Percentiles rank a stretch among this genome's conserved stretches.
Evolutionary conservation across 2,329 filamentous ascomycete genomes (phyloP).

Genomic region (Penicillium sumatraense): DNA sequence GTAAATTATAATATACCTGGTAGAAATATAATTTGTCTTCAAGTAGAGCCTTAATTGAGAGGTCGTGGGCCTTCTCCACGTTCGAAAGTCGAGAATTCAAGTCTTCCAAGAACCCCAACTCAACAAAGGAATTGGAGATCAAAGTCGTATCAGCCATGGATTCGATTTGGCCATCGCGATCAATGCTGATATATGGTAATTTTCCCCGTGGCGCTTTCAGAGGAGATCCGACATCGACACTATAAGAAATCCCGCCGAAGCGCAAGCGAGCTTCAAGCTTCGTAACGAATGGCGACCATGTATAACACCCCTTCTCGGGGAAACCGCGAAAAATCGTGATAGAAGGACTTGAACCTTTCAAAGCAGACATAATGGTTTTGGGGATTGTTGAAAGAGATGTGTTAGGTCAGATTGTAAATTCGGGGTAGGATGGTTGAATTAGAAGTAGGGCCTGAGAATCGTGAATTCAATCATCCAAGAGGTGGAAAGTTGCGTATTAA

Average conservation of each 20-base stretch:
- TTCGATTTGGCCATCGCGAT: conserved; percentile 13
- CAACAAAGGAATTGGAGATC: conserved; percentile 56
- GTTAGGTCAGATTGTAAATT: too few species aligned
- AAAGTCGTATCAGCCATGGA: conserved; percentile 58
- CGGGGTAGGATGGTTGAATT: neutral
- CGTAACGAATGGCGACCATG: conserved; percentile 66
- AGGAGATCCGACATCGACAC: conserved; percentile 50
- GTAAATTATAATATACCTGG: conserved; percentile 40
- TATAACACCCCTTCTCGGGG: conserved; percentile 46
- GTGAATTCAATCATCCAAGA: neutral
- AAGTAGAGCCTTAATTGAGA: conserved; percentile 58
- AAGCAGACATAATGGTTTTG: neutral
- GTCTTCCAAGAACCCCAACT: conserved; percentile 50
- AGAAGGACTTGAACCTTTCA: neutral
- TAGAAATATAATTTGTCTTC: conserved; percentile 67
- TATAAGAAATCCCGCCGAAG: conserved; percentile 56
- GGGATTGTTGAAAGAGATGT: too few species aligned
- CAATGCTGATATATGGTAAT: conserved; percentile 60
- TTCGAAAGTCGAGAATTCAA: conserved; percentile 53
- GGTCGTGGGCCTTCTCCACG: conserved; percentile 51
- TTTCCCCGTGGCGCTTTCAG: conserved; percentile 59
- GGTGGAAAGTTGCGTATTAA: neutral
- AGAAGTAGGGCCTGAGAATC: too few species aligned
- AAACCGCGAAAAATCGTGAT: conserved; percentile 58
- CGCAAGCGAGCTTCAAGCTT: conserved; percentile 68